Base-by-base conservation (phyloP, 352 stramenopile genomes). In the Ophiocytium majus region DNA sequence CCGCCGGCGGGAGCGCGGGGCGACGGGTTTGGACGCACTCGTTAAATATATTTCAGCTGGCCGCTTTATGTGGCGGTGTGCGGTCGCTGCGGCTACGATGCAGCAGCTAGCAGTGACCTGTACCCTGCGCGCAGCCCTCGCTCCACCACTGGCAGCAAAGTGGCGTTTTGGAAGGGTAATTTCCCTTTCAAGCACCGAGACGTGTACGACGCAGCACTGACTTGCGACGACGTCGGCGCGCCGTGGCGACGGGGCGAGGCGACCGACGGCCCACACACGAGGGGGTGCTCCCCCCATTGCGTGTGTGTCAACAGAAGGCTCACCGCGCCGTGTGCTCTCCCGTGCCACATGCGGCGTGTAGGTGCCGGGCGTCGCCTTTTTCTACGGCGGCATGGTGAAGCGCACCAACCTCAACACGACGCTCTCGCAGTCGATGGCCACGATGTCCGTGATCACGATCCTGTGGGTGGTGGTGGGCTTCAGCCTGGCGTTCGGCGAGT, bases 381-480 rank as follows among this genome's bases (percentile, higher is more conserved):
- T 94, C 88, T 95, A 95, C 89, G 92, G 91, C 1, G 92, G 92
- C 32, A 86, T 95, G 10, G 91, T 91, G 0, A 90, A 91, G 35
- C 90, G 93, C 80, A 88, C 93, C 66, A 94, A 93, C 89, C 91
- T 92, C 37, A 92, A 91, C 74, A 93, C 93, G 88, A 94, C 91
- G 28, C 93, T 94, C 50, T 92, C 94, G 87, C 93, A 94, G 91
- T 94, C 91, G 14, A 94, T 94, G 79, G 86, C 91, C 50, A 92
- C 86, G 76, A 94, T 94, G 89, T 91, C 91, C 9, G 75, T 94
- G 28, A 91, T 94, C 76, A 93, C 92, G 63, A 90, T 95, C 83
- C 92, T 94, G 89, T 95, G 94, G 89, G 93, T 91, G 82, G 86
- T 89, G 9, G 92, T 94, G 63, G 92, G 92, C 5, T 95, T 94